phyloP scores from a whole-genome alignment of 768 basidiomycete species.

The Botryobasidium botryosum region DNA sequence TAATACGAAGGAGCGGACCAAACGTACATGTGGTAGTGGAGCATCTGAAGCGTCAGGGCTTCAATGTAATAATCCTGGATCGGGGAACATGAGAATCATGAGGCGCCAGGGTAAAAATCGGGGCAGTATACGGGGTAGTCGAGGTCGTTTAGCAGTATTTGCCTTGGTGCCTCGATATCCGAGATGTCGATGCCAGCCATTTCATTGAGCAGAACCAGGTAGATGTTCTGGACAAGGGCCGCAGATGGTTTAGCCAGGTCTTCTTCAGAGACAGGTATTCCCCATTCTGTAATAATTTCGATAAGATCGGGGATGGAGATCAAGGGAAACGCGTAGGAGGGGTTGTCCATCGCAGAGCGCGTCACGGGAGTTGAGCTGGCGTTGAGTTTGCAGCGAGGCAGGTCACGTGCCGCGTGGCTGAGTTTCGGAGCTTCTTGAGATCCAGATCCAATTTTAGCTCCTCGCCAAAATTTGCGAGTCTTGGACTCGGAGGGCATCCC shows the following conservation, averaged over 20 bases:
- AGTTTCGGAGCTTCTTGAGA: too few species aligned
- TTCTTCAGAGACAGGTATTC: neutral
- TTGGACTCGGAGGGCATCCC: too few species aligned
- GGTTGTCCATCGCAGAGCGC: too few species aligned
- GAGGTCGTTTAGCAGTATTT: neutral
- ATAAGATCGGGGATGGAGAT: neutral
- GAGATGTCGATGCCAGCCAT: neutral
- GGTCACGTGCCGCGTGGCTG: too few species aligned
- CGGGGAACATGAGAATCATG: too few species aligned
- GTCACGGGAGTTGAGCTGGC: too few species aligned
- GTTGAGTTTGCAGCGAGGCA: too few species aligned
- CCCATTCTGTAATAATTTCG: constrained; percentile 1
- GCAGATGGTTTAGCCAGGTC: neutral
- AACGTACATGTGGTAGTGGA: constrained; percentile 1
- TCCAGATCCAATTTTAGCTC: too few species aligned
- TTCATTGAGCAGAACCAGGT: neutral
- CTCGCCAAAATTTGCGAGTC: too few species aligned
- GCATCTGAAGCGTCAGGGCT: neutral
- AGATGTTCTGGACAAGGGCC: neutral
- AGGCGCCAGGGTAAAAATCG: too few species aligned
- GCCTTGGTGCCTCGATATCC: neutral
- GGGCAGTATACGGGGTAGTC: neutral
- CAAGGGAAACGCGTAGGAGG: neutral
- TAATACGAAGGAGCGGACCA: neutral
- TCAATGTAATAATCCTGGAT: neutral